These are phyloP conservation scores for Rhodosporidiobolus sp. DNA, from an alignment of 768 basidiomycete species.

Conservation along the genomic window DNA sequence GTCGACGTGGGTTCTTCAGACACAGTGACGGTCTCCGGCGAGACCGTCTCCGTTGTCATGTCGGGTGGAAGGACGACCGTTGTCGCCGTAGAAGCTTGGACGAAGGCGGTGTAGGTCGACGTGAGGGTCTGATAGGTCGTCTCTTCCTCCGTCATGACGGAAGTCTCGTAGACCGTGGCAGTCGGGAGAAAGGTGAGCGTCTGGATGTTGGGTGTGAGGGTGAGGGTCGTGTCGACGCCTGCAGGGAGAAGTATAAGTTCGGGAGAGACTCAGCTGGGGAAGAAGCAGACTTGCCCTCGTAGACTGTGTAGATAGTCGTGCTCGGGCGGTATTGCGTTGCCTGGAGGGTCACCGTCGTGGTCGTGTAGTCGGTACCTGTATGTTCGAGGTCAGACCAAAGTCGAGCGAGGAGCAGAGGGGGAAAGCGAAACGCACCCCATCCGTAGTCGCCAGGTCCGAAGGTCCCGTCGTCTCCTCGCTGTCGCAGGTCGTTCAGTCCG, in stretches of 20 bases:
- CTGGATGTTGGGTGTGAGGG: not conserved
- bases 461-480: not conserved
- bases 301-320: constrained; percentile 12
- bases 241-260: not conserved
- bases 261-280: too few species aligned
- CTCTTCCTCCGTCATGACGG: not conserved
- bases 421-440: constrained; percentile 11
- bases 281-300: not conserved
- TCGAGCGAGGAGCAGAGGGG: not conserved
- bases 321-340: not conserved
- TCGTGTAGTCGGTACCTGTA: constrained; percentile 13
- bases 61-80: not conserved
- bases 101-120: not conserved
- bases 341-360: not conserved
- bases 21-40: not conserved
- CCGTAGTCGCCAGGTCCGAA: constrained; percentile 19
- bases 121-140: constrained; percentile 1
- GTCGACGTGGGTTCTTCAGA: not conserved
- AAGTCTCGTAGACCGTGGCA: not conserved
- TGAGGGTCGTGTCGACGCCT: constrained; percentile 12
- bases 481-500: too few species aligned
- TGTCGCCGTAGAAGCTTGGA: not conserved
- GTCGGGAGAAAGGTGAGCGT: constrained; percentile 6
- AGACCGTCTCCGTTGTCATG: too few species aligned
- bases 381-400: accelerated